Percentiles rank a stretch among this genome's conserved stretches.
Evolutionary conservation across 2,329 filamentous ascomycete species (phyloP).

Genomic region (Anisogramma anomala): DNA sequence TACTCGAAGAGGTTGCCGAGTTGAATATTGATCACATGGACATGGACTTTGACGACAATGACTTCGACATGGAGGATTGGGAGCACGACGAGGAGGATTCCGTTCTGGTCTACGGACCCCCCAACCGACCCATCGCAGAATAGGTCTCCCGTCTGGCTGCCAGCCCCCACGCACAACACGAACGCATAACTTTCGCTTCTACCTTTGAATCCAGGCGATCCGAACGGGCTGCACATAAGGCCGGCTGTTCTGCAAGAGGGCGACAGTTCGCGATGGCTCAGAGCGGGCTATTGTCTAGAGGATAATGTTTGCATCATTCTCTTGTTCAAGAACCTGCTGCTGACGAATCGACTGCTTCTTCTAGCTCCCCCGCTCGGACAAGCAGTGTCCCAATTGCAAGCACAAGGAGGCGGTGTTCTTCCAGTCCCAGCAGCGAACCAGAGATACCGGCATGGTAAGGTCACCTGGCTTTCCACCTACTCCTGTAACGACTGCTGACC

Average conservation of each 20-base stretch:
- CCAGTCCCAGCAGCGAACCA: conserved; percentile 93
- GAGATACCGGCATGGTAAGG: conserved; percentile 95
- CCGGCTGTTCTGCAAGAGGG: conserved; percentile 1
- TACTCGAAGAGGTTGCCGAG: conserved; percentile 10
- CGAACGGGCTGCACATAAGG: not conserved
- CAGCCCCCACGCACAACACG: not conserved
- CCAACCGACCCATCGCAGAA: conserved; percentile 1
- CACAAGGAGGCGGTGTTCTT: conserved; percentile 94
- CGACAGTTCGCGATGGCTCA: conserved; percentile 2
- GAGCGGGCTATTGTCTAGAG: conserved; percentile 12
- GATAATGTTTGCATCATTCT: conserved; percentile 13
- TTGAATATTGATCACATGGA: conserved; percentile 11
- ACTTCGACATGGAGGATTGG: conserved; percentile 12
- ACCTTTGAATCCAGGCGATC: not conserved
- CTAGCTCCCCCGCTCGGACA: conserved; percentile 84
- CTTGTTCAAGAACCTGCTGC: conserved; percentile 22
- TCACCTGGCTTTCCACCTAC: not conserved
- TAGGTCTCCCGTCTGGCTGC: not conserved
- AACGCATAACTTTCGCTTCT: not conserved
- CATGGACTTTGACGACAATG: conserved; percentile 12
- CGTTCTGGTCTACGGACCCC: not conserved
- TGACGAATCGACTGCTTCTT: conserved; percentile 31
- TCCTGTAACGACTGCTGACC: not conserved
- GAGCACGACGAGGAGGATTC: conserved; percentile 12
- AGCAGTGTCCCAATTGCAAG: conserved; percentile 72